Base-by-base conservation (phyloP, 2,329 filamentous ascomycete species). In the Penicillium sp. region DNA sequence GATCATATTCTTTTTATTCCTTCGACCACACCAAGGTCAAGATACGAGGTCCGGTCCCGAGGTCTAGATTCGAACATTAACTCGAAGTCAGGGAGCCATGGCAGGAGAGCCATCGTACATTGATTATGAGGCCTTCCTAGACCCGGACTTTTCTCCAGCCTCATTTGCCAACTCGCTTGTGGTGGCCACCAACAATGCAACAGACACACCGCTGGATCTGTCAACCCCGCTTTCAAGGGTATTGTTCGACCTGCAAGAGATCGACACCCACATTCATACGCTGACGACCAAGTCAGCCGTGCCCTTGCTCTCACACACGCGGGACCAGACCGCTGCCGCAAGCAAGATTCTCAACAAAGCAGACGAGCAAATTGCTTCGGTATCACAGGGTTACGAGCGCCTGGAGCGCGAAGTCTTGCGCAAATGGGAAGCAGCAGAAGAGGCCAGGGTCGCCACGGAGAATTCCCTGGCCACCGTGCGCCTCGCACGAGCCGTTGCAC, bases 231-330 rank as follows among this genome's bases (percentile, higher is more conserved):
- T 99, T 52, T 97, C 93, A 5, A 88, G 92, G 58, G 93, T 97
- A 5, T 88, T 98, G 7, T 99, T 99, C 79, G 95, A 99, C 78
- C 90, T 95, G 3, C 95, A 98, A 75, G 95, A 98, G 78, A 90
- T 99, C 67, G 94, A 98, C 79, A 96, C 93, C 0, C 93, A 96
- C 75, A 97, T 99, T 66, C 92, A 99, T 76, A 86, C 87, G 3
- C 85, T 98, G 46, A 96, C 94, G 6, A 95, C 93, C 2, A 89
- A 91, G 66, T 91, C 90, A 30, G 93, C 95, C 3, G 81, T 94
- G 0, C 91, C 93, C 0, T 84, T 99, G 30, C 85, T 99, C 21
- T 82, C 88, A 31, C 86, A 97, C 76, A 96, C 93, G 3, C 84
- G 88, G 63, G 81, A 86, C 48, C 91, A 95, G 75, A 91, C 88